A percentile compares a stretch with the other conserved stretches of the same genome.
These are phyloP conservation scores for Aspergillus novoparasiticus DNA, from an alignment of 2,329 filamentous ascomycete genomes.

Conservation along the genomic window DNA sequence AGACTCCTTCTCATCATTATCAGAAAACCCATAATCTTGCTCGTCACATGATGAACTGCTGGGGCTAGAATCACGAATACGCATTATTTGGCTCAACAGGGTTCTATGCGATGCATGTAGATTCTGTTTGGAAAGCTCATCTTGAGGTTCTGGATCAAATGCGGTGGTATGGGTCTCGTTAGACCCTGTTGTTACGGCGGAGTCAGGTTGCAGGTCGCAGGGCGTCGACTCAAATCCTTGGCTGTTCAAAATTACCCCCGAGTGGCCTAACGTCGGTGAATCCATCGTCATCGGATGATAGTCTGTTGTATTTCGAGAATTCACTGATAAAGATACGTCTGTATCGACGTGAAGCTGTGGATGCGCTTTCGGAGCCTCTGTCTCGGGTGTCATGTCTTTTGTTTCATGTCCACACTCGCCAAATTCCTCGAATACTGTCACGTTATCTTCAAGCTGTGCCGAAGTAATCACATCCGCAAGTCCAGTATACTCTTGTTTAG, in stretches of 20 bases:
- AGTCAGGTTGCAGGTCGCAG: conserved; percentile 23
- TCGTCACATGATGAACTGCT: conserved; percentile 44
- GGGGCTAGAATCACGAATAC: conserved; percentile 50
- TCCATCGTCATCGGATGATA: conserved; percentile 37
- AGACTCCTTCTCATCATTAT: conserved; percentile 55
- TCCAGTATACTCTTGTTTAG: conserved; percentile 23
- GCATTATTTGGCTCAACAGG: conserved; percentile 53
- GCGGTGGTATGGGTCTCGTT: conserved; percentile 61
- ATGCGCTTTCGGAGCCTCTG: conserved; percentile 10
- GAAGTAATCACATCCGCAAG: conserved; percentile 8
- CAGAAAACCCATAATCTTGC: conserved; percentile 44
- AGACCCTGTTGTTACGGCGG: conserved; percentile 61
- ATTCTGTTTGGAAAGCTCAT: conserved; percentile 49
- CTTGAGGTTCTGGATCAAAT: conserved; percentile 73
- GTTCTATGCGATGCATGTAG: conserved; percentile 40
- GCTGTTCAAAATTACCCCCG: conserved; percentile 17
- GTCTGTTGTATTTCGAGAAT: conserved; percentile 6
- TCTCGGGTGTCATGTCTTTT: conserved; percentile 6
- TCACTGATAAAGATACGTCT: conserved; percentile 16
- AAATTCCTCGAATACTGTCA: conserved; percentile 27
- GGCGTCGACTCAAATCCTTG: conserved; percentile 10
- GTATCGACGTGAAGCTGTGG: conserved; percentile 35
- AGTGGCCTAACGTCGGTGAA: conserved; percentile 47
- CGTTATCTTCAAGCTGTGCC: conserved; percentile 22
- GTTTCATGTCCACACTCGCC: conserved; percentile 17